Conservation (phyloP, 129 eudicot species). For the Lactuca saligna region DNA sequence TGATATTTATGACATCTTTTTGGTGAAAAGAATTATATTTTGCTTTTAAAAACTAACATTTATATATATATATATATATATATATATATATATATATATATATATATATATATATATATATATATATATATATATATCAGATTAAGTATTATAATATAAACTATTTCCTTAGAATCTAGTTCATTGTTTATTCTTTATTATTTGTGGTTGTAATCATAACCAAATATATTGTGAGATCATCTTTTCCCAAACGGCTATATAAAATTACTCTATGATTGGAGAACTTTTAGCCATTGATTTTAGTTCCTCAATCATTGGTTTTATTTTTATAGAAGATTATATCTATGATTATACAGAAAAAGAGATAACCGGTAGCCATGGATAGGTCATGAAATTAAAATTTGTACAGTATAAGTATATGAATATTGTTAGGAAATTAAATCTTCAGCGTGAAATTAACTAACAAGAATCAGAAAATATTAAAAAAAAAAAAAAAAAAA, state of each 20-base stretch:
- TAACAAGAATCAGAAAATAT: too few relatives aligned
- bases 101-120: background rate
- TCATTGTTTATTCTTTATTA: constrained; percentile 1
- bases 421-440: too few relatives aligned
- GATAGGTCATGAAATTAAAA: background rate
- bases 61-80: background rate
- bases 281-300: constrained; percentile 38
- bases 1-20: background rate
- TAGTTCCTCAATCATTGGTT: constrained; percentile 43
- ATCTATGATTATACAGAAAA: background rate
- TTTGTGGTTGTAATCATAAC: constrained; percentile 35
- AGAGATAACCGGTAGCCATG: background rate
- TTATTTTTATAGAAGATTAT: constrained; percentile 4
- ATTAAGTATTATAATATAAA: background rate
- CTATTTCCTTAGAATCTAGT: constrained; percentile 12
- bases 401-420: too few relatives aligned
- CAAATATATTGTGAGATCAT: constrained; percentile 30
- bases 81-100: background rate
- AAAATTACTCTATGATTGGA: constrained; percentile 40
- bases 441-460: too few relatives aligned
- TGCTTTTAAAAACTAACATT: background rate
- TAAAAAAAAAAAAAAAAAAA: too few relatives aligned
- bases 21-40: background rate
- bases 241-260: constrained; percentile 33
- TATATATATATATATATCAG: background rate